Evolutionary conservation across 1,139 yeast species (phyloP).

Genomic region (Debaryomyces fabryi): DNA sequence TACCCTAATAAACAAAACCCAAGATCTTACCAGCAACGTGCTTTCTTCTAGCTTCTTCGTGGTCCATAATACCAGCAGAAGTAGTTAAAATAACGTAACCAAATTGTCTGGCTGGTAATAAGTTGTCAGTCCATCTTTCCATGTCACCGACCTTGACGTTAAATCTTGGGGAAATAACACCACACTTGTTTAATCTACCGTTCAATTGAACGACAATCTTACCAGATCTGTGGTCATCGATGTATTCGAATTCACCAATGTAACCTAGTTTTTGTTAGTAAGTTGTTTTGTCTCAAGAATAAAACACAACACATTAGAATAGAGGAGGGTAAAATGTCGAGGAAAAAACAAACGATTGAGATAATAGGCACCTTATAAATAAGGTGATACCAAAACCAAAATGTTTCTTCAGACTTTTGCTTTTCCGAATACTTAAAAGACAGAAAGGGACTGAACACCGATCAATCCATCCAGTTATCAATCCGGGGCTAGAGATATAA

Average conservation of each 20-base stretch:
- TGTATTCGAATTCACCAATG: conserved; percentile 88
- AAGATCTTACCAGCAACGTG: conserved; percentile 96
- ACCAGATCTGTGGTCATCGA: conserved; percentile 98
- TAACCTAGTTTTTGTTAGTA: conserved; percentile 16
- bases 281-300: neutral
- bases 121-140: conserved; percentile 95
- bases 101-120: conserved; percentile 95
- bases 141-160: conserved; percentile 88
- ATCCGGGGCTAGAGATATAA: conserved; percentile 54
- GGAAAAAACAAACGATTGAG: conserved; percentile 74
- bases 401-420: conserved; percentile 65
- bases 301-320: neutral
- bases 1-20: conserved; percentile 81
- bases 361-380: conserved; percentile 23
- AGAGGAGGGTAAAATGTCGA: conserved; percentile 44
- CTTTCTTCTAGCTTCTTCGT: conserved; percentile 99
- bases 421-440: conserved; percentile 97
- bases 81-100: conserved; percentile 95
- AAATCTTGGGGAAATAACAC: conserved; percentile 96
- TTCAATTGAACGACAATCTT: conserved; percentile 91
- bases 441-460: conserved; percentile 90
- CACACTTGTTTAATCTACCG: conserved; percentile 97
- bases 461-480: conserved; percentile 98
- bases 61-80: conserved; percentile 99
- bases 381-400: conserved; percentile 53